These are phyloP conservation scores for Pseudogymnoascus verrucosus DNA, from an alignment of 2,329 filamentous ascomycete species.

Conservation along the genomic window DNA sequence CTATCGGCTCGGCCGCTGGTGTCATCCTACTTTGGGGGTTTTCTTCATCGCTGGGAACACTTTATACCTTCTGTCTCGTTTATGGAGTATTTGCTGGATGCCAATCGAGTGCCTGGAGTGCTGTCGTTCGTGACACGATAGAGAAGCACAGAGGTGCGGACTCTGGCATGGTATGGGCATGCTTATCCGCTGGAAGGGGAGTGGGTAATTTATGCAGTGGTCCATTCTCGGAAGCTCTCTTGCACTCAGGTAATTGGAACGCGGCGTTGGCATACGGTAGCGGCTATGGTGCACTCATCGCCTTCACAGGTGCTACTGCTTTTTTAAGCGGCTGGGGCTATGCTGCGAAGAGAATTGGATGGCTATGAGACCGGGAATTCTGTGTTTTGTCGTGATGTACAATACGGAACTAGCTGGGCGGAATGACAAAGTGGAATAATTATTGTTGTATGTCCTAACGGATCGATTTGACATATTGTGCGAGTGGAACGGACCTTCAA, in stretches of 20 bases:
- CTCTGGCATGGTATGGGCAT: slow-evolving; percentile 16
- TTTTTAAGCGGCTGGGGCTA: slow-evolving; percentile 35
- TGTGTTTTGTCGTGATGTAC: background rate
- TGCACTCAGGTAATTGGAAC: slow-evolving; percentile 31
- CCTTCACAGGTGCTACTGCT: slow-evolving; percentile 45
- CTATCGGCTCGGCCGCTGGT: slow-evolving; percentile 37
- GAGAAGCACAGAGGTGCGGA: background rate
- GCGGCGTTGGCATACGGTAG: slow-evolving; percentile 34
- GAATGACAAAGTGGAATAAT: background rate
- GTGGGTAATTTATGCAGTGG: slow-evolving; percentile 51
- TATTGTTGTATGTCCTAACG: background rate
- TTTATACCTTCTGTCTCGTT: slow-evolving; percentile 41
- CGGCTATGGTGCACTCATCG: slow-evolving; percentile 42
- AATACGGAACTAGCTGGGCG: background rate
- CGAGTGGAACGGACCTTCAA: too few relatives aligned
- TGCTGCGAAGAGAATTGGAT: background rate
- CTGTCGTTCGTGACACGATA: slow-evolving; percentile 15
- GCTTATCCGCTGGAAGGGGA: slow-evolving; percentile 52
- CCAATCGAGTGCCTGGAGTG: slow-evolving; percentile 39
- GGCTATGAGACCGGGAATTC: background rate
- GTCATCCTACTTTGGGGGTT: slow-evolving; percentile 47
- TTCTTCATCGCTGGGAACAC: slow-evolving; percentile 32
- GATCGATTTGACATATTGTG: too few relatives aligned
- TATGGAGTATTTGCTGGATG: slow-evolving; percentile 50
- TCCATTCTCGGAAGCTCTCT: slow-evolving; percentile 44